phyloP scores from a whole-genome alignment of 140 eudicot genomes.

The Erigeron philadelphicus region DNA sequence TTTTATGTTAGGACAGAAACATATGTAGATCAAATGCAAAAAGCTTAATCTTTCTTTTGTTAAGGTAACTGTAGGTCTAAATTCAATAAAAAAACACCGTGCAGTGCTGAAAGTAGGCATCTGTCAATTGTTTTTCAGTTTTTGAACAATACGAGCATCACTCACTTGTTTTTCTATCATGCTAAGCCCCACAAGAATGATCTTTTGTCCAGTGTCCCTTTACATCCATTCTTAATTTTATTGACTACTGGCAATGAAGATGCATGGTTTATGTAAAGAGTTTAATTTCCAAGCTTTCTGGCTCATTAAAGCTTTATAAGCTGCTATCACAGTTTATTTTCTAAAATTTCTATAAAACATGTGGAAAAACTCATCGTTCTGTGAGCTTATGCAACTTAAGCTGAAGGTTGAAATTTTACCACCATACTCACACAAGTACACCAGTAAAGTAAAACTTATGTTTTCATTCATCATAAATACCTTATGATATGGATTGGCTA shows the following conservation, averaged over 20 bases:
- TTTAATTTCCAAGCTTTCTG: slow-evolving; percentile 9
- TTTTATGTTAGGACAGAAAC: not conserved
- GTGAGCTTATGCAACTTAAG: not conserved
- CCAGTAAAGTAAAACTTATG: not conserved
- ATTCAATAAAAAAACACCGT: not conserved
- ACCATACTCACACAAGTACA: slow-evolving; percentile 8
- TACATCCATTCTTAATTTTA: not conserved
- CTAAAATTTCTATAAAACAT: not conserved
- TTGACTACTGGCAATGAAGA: not conserved
- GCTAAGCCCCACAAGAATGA: not conserved
- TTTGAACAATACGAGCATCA: not conserved
- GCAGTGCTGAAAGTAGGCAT: slow-evolving; percentile 8
- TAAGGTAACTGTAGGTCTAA: not conserved
- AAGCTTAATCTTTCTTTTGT: not conserved
- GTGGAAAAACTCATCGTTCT: not conserved
- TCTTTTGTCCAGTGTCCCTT: not conserved
- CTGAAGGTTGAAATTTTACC: slow-evolving; percentile 10
- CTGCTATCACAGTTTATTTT: not conserved
- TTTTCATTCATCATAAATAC: not conserved
- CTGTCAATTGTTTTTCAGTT: not conserved
- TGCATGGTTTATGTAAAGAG: slow-evolving; percentile 3
- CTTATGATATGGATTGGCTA: slow-evolving; percentile 13
- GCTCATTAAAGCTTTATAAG: slow-evolving; percentile 1
- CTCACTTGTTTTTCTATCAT: not conserved
- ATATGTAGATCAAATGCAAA: not conserved